These are phyloP conservation scores for Penicillium sp. DNA, from an alignment of 2,329 filamentous ascomycete genomes.

Conservation along the genomic window DNA sequence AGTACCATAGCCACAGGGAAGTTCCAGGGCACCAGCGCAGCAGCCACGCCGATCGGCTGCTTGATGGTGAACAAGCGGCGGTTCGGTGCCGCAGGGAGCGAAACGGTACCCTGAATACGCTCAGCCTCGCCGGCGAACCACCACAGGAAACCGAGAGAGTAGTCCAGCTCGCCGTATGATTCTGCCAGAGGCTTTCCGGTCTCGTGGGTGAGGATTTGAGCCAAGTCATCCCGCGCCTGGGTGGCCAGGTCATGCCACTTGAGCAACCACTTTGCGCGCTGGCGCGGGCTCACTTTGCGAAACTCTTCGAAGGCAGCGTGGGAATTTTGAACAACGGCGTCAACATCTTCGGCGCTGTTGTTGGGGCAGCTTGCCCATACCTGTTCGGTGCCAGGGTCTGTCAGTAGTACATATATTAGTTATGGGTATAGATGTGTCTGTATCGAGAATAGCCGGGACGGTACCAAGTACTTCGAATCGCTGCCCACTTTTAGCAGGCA, in stretches of 20 bases:
- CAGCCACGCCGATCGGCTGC: constrained; percentile 71
- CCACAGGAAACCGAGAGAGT: constrained; percentile 57
- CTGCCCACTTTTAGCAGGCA: constrained; percentile 50
- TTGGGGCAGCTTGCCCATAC: constrained; percentile 57
- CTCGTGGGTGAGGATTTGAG: constrained; percentile 65
- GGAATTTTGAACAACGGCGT: constrained; percentile 61
- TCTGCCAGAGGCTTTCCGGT: constrained; percentile 63
- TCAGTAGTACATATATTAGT: neutral
- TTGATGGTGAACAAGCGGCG: constrained; percentile 73
- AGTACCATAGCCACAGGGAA: constrained; percentile 71
- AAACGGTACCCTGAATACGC: constrained; percentile 65
- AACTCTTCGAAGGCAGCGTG: constrained; percentile 65
- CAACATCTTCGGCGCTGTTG: constrained; percentile 61
- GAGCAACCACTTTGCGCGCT: constrained; percentile 64
- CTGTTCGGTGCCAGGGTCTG: constrained; percentile 57
- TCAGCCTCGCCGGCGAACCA: constrained; percentile 66
- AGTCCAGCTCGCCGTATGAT: constrained; percentile 60
- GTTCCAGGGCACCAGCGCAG: constrained; percentile 73
- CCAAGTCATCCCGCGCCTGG: constrained; percentile 64
- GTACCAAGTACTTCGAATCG: constrained; percentile 56
- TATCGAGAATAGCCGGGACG: neutral
- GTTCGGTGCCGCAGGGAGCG: constrained; percentile 62
- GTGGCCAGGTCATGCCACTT: constrained; percentile 69
- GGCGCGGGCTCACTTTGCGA: constrained; percentile 62
- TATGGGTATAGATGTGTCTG: neutral